These are phyloP conservation scores for Phytopythium helicoides DNA, from an alignment of 352 stramenopile species.

Conservation along the genomic window DNA sequence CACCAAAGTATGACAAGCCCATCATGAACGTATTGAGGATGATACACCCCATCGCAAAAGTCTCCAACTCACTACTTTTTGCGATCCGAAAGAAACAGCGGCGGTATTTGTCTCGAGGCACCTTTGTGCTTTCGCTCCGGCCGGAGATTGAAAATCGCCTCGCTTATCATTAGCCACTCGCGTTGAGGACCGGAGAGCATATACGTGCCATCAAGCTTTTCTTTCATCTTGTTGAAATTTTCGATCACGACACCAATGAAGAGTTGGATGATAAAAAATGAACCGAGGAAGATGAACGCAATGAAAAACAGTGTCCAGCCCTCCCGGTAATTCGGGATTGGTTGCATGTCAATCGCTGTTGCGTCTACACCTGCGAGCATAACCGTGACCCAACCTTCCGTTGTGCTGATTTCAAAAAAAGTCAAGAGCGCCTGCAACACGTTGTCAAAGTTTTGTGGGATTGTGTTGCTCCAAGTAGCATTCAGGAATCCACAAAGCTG, in stretches of 20 bases:
- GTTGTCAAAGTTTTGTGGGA: conserved; percentile 81
- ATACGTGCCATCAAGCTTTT: conserved; percentile 54
- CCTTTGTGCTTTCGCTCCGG: conserved; percentile 41
- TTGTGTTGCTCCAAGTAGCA: conserved; percentile 38
- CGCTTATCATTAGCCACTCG: conserved; percentile 70
- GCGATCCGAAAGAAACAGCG: conserved; percentile 42
- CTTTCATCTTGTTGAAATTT: conserved; percentile 85
- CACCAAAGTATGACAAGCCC: conserved; percentile 78
- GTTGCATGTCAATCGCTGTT: conserved; percentile 87
- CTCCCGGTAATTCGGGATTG: conserved; percentile 62
- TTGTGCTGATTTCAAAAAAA: conserved; percentile 91
- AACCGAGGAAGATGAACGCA: conserved; percentile 82
- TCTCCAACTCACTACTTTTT: conserved; percentile 59
- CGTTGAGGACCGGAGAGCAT: conserved; percentile 74
- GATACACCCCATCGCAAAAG: conserved; percentile 78
- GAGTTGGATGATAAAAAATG: conserved; percentile 91
- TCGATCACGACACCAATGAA: conserved; percentile 93
- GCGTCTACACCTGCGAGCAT: conserved; percentile 88
- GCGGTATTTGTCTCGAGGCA: conserved; percentile 31
- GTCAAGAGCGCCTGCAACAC: conserved; percentile 49
- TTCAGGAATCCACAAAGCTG: conserved; percentile 40
- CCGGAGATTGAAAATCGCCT: conserved; percentile 36
- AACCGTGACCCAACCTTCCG: conserved; percentile 85
- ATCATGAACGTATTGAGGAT: conserved; percentile 86
- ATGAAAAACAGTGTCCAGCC: conserved; percentile 86